Evolutionary conservation across 106 monocot genomes (phyloP).

Genomic region (Triglochin maritima): DNA sequence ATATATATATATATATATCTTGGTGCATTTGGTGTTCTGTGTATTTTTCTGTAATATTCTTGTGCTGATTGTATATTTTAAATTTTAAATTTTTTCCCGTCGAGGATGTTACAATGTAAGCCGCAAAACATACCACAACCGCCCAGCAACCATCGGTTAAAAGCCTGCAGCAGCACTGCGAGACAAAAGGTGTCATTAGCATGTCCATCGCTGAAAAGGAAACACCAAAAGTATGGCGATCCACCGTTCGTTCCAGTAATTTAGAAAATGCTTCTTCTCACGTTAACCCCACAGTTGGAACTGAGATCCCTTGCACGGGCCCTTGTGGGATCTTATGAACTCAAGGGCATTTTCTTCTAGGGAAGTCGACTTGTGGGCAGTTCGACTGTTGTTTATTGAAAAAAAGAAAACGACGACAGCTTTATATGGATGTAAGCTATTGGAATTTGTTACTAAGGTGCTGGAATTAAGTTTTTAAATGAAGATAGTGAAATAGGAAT

Average conservation of each 20-base stretch:
- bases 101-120: too few species aligned
- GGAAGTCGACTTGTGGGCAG: conserved; percentile 44
- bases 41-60: too few species aligned
- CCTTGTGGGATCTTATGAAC: conserved; percentile 74
- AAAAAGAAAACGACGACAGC: not conserved
- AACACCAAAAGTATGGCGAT: conserved; percentile 77
- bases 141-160: not conserved
- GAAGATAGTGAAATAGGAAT: not conserved
- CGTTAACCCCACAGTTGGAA: conserved; percentile 49
- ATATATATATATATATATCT: too few species aligned
- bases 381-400: conserved; percentile 58
- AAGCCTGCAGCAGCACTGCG: conserved; percentile 26
- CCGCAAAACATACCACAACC: not conserved
- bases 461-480: not conserved
- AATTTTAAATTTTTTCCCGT: too few species aligned
- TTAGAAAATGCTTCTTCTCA: conserved; percentile 40
- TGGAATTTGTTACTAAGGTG: too few species aligned
- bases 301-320: conserved; percentile 54
- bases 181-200: conserved; percentile 51
- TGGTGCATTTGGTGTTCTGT: too few species aligned
- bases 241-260: conserved; percentile 67
- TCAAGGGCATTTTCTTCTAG: conserved; percentile 66
- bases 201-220: conserved; percentile 66
- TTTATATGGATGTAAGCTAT: not conserved
- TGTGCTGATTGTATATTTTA: too few species aligned